These are phyloP conservation scores for Psilocybe cubensis DNA, from an alignment of 768 basidiomycete genomes.

Conservation along the genomic window DNA sequence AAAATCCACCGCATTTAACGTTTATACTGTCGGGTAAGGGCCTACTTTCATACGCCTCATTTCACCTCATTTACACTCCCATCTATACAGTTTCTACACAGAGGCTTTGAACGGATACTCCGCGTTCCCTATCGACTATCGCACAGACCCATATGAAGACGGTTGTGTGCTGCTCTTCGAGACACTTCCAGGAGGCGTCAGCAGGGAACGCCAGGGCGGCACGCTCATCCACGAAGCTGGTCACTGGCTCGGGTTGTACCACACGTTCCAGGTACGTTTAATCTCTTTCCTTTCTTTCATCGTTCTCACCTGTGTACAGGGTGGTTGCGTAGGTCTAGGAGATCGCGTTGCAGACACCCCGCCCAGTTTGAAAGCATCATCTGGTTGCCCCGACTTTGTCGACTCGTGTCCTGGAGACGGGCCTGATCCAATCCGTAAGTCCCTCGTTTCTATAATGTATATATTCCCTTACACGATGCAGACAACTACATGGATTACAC, in stretches of 20 bases:
- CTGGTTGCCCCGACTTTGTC: constrained; percentile 31
- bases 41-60: not conserved
- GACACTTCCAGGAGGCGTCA: constrained; percentile 33
- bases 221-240: constrained; percentile 38
- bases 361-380: constrained; percentile 26
- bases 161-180: constrained; percentile 34
- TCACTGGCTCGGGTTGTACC: constrained; percentile 39
- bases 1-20: constrained; percentile 33
- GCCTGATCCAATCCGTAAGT: constrained; percentile 36
- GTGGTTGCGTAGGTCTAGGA: constrained; percentile 22
- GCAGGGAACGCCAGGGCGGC: constrained; percentile 30
- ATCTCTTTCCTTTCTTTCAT: not conserved
- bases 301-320: not conserved
- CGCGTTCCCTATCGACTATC: constrained; percentile 39
- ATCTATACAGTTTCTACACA: constrained; percentile 26
- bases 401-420: constrained; percentile 29
- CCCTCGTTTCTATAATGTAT: not conserved
- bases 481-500: constrained; percentile 42
- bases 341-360: constrained; percentile 33
- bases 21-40: constrained; percentile 40
- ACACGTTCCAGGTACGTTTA: constrained; percentile 34
- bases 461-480: constrained; percentile 2
- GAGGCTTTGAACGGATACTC: constrained; percentile 33
- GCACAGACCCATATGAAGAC: constrained; percentile 32
- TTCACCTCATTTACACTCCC: constrained; percentile 20